These are phyloP conservation scores for Parachaetomium inaequale DNA, from an alignment of 495 filamentous ascomycete genomes.

Conservation along the genomic window DNA sequence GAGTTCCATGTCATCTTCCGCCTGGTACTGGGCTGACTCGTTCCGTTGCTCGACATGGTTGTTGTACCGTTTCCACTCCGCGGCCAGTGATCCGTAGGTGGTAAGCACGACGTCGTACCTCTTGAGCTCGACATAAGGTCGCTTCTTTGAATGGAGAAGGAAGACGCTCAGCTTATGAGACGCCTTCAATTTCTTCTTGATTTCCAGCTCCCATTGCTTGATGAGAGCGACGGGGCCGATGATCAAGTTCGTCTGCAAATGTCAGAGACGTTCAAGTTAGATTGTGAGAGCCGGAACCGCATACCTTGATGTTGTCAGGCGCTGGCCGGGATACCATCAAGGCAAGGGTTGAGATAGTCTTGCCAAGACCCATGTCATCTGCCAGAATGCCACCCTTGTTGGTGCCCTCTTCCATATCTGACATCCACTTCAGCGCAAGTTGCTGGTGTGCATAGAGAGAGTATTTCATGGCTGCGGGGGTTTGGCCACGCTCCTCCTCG, in stretches of 20 bases:
- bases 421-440: constrained; percentile 78
- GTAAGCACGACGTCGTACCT: constrained; percentile 82
- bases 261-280: constrained; percentile 13
- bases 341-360: constrained; percentile 86
- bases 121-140: constrained; percentile 59
- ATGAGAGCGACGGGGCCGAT: constrained; percentile 82
- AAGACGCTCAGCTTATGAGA: constrained; percentile 58
- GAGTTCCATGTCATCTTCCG: constrained; percentile 26
- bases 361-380: constrained; percentile 94
- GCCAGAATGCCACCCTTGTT: constrained; percentile 84
- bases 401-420: constrained; percentile 69
- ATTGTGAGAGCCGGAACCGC: neutral
- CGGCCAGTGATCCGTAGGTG: constrained; percentile 76
- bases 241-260: constrained; percentile 70
- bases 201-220: constrained; percentile 87
- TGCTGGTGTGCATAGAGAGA: constrained; percentile 79
- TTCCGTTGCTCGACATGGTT: constrained; percentile 23
- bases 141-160: constrained; percentile 59
- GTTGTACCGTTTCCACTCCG: constrained; percentile 57
- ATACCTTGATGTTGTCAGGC: constrained; percentile 43
- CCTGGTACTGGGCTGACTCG: constrained; percentile 15
- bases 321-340: constrained; percentile 74
- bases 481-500: constrained; percentile 63
- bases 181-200: constrained; percentile 63
- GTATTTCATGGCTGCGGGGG: constrained; percentile 66